phyloP scores from a whole-genome alignment of 352 stramenopile genomes.

The Phytophthora fragariaefolia region DNA sequence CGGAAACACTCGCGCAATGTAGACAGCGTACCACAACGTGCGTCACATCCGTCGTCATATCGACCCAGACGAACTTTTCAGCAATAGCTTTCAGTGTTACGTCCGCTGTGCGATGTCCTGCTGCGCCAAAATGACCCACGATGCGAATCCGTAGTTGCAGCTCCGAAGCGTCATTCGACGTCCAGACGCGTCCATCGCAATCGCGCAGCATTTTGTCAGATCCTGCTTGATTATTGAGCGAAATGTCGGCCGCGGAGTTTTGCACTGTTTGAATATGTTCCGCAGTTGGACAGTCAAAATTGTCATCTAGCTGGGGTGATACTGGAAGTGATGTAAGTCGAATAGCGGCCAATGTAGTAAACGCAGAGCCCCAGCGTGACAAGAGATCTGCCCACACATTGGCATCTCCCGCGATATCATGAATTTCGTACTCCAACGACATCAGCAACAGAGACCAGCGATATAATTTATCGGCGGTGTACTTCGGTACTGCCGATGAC shows the following conservation, averaged over 20 bases:
- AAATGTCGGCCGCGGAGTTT: too few relatives aligned
- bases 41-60: slow-evolving; percentile 9
- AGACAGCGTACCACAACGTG: slow-evolving; percentile 23
- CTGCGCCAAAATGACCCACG: slow-evolving; percentile 27
- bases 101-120: slow-evolving; percentile 26
- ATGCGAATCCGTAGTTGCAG: slow-evolving; percentile 33
- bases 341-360: not conserved
- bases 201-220: not conserved
- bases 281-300: not conserved
- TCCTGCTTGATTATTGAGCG: not conserved
- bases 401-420: slow-evolving; percentile 9
- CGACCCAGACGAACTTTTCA: slow-evolving; percentile 20
- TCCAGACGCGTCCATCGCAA: not conserved
- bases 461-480: slow-evolving; percentile 17
- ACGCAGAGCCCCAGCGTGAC: slow-evolving; percentile 1
- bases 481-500: not conserved
- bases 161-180: slow-evolving; percentile 2
- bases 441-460: slow-evolving; percentile 20
- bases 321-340: not conserved
- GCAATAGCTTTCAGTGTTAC: slow-evolving; percentile 18
- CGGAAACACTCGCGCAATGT: slow-evolving; percentile 15
- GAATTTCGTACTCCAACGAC: slow-evolving; percentile 17
- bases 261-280: not conserved
- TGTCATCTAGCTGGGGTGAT: not conserved
- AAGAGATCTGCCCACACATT: slow-evolving; percentile 21